Percentiles rank a stretch among this genome's conserved stretches.
Evolutionary conservation across 768 basidiomycete genomes (phyloP).

Genomic region (Lentinula aciculospora): DNA sequence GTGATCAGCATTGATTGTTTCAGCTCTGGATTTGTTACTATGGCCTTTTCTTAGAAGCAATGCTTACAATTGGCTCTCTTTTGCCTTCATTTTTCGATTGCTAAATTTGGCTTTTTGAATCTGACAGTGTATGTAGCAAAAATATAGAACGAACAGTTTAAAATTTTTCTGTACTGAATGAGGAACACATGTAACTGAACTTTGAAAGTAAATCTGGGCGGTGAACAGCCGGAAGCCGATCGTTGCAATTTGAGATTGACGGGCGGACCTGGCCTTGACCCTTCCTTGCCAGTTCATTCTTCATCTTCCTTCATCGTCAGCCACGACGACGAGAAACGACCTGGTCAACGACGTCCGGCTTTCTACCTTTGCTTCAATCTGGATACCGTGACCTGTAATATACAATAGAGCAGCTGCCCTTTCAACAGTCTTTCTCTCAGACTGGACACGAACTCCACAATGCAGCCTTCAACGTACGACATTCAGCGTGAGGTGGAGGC

Average conservation of each 20-base stretch:
- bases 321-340: constrained; percentile 9
- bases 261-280: not conserved
- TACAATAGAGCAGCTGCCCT: not conserved
- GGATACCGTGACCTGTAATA: not conserved
- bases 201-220: not conserved
- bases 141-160: not conserved
- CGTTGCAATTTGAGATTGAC: not conserved
- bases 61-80: no score
- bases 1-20: no score
- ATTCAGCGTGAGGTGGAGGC: constrained; percentile 86
- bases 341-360: constrained; percentile 4
- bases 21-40: no score
- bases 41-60: no score
- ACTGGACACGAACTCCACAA: constrained; percentile 13
- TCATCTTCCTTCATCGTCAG: constrained; percentile 9
- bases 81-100: not conserved
- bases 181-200: not conserved
- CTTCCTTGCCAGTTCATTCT: not conserved
- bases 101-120: not conserved
- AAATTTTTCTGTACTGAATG: not conserved
- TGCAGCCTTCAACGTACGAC: constrained; percentile 81
- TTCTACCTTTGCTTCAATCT: not conserved
- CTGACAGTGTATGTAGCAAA: no score
- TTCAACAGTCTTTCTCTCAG: not conserved
- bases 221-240: not conserved